These are phyloP conservation scores for Fusarium piperis DNA, from an alignment of 2,329 filamentous ascomycete genomes.

Conservation along the genomic window DNA sequence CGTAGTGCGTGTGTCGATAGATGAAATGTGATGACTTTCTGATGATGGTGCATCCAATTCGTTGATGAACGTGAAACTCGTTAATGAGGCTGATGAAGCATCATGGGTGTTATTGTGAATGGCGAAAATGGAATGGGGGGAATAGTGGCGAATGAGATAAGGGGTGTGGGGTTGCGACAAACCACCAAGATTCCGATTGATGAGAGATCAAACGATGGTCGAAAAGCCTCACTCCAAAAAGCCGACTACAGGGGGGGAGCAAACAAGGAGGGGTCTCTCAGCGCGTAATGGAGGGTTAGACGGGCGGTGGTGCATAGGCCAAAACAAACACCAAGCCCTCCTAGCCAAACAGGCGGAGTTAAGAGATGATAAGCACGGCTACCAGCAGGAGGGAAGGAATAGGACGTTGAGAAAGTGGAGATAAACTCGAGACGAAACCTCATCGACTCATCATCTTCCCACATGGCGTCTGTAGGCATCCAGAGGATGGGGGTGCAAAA, in stretches of 20 bases:
- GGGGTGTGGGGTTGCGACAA: constrained; percentile 32
- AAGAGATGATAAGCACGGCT: constrained; percentile 3
- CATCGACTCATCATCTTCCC: constrained; percentile 6
- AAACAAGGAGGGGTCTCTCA: constrained; percentile 17
- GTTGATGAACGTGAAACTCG: constrained; percentile 13
- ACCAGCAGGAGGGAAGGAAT: background rate
- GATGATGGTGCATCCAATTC: constrained; percentile 11
- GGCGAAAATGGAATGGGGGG: background rate
- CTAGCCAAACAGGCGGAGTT: constrained; percentile 1
- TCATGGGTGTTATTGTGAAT: constrained; percentile 15
- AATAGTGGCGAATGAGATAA: constrained; percentile 32
- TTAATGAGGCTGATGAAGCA: constrained; percentile 11
- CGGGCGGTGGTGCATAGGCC: constrained; percentile 3
- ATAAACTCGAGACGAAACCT: background rate
- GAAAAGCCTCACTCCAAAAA: constrained; percentile 36
- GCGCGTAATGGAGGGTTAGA: constrained; percentile 28
- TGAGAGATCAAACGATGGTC: constrained; percentile 15
- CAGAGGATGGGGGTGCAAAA: constrained; percentile 2
- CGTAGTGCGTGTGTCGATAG: constrained; percentile 41
- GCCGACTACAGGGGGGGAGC: background rate
- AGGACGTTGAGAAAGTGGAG: constrained; percentile 4
- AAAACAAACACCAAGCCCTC: constrained; percentile 22
- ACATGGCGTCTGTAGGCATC: constrained; percentile 3
- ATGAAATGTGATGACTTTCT: constrained; percentile 33
- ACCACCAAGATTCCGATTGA: constrained; percentile 34